Conservation (phyloP, 441 rosid genomes). For the Eruca vesicaria region DNA sequence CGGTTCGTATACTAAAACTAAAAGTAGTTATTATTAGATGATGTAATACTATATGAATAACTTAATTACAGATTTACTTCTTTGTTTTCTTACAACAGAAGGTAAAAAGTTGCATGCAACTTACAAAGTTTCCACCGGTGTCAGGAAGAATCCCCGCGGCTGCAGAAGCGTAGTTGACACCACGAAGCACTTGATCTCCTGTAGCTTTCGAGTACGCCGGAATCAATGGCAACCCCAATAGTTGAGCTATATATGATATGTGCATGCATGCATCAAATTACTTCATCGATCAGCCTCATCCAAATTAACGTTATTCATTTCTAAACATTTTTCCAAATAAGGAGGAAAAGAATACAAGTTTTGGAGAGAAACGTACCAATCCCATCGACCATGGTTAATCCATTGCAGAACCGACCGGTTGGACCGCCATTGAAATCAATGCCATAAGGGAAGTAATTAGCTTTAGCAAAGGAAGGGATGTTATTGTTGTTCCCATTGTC, state of each 20-base stretch:
- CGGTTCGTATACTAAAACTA: neutral
- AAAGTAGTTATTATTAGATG: neutral
- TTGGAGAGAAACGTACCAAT: constrained; percentile 48
- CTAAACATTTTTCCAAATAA: neutral
- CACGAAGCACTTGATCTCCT: constrained; percentile 71
- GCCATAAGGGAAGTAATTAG: constrained; percentile 88
- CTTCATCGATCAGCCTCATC: neutral
- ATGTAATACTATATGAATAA: neutral
- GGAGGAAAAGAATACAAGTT: neutral
- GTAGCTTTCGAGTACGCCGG: constrained; percentile 78
- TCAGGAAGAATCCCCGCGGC: constrained; percentile 91
- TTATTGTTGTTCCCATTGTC: constrained; percentile 89
- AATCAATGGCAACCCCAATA: constrained; percentile 78
- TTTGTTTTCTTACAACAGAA: neutral
- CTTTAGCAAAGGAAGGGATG: constrained; percentile 82
- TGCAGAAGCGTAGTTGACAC: constrained; percentile 93
- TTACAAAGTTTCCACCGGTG: constrained; percentile 93
- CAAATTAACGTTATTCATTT: neutral
- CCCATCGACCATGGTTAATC: constrained; percentile 89
- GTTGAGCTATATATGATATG: constrained; percentile 48
- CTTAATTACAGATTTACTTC: neutral
- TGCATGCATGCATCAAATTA: constrained; percentile 36
- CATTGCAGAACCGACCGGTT: constrained; percentile 93
- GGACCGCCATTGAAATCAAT: constrained; percentile 93
- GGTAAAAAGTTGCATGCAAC: constrained; percentile 24